A percentile compares a stretch with the other conserved stretches of the same genome.
These are phyloP conservation scores for Thielaviopsis punctulata DNA, from an alignment of 2,329 filamentous ascomycete genomes.

Conservation along the genomic window DNA sequence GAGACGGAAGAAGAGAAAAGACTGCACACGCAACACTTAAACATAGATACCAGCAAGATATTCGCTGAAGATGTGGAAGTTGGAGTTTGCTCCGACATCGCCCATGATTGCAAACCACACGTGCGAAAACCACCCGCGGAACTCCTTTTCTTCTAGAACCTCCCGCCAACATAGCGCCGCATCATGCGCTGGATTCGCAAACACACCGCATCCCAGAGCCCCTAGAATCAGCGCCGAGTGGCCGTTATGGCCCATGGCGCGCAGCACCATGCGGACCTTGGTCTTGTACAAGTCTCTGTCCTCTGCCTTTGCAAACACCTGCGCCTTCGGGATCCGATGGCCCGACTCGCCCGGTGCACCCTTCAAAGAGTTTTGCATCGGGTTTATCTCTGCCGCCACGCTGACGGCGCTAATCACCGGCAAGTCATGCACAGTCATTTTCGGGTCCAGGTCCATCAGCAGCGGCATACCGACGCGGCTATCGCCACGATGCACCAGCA, in stretches of 20 bases:
- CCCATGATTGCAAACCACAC: constrained; percentile 7
- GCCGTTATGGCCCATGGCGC: constrained; percentile 37
- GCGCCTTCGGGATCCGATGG: constrained; percentile 15
- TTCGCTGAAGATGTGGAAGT: background rate
- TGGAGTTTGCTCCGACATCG: background rate
- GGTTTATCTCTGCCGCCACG: constrained; percentile 36
- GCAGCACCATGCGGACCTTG: constrained; percentile 45
- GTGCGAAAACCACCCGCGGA: constrained; percentile 41
- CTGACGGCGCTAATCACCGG: constrained; percentile 42
- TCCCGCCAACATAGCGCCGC: constrained; percentile 46
- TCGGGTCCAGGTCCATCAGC: constrained; percentile 19
- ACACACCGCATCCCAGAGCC: constrained; percentile 52
- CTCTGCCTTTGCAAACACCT: constrained; percentile 23
- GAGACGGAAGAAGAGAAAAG: background rate
- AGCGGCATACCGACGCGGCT: constrained; percentile 29
- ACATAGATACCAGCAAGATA: background rate
- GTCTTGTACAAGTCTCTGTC: constrained; percentile 39
- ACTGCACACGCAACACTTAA: background rate
- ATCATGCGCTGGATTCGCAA: constrained; percentile 41
- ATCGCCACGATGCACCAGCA: constrained; percentile 39
- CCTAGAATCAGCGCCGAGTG: constrained; percentile 47
- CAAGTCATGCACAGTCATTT: constrained; percentile 18
- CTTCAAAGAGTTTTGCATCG: constrained; percentile 17
- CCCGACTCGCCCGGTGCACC: background rate
- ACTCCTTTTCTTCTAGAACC: constrained; percentile 43